These are phyloP conservation scores for Fomitopsis pulvina DNA, from an alignment of 768 basidiomycete genomes.

Conservation along the genomic window DNA sequence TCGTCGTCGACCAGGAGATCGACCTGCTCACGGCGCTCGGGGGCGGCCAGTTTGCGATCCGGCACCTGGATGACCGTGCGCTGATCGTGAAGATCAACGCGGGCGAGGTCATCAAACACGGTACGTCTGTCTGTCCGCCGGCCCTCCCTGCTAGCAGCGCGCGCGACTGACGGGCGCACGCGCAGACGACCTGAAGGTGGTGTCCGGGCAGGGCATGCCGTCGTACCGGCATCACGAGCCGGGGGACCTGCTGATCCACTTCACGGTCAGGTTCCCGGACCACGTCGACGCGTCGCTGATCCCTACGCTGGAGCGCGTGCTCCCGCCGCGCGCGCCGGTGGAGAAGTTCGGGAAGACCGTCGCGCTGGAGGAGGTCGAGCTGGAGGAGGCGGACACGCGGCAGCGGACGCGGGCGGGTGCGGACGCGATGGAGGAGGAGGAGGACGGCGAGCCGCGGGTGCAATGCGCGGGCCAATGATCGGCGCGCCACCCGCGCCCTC, in stretches of 20 bases:
- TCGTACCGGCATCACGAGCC: constrained; percentile 96
- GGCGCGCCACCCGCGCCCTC: neutral
- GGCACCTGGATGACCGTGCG: constrained; percentile 90
- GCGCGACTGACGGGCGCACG: constrained; percentile 5
- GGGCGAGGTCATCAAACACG: constrained; percentile 90
- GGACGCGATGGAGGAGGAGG: constrained; percentile 92
- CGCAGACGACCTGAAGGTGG: constrained; percentile 82
- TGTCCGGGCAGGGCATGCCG: constrained; percentile 96
- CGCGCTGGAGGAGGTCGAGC: constrained; percentile 75
- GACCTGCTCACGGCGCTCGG: constrained; percentile 91
- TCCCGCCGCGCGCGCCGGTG: constrained; percentile 69
- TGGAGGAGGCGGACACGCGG: constrained; percentile 74
- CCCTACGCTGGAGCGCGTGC: constrained; percentile 72
- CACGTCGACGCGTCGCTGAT: constrained; percentile 60
- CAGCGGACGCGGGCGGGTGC: constrained; percentile 44
- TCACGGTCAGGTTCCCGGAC: constrained; percentile 88
- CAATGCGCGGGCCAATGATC: constrained; percentile 89
- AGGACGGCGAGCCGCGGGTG: constrained; percentile 80
- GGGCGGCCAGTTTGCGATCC: constrained; percentile 85
- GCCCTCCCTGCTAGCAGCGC: neutral
- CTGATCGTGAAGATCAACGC: constrained; percentile 78
- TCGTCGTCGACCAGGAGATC: constrained; percentile 81
- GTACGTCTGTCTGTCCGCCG: constrained; percentile 40
- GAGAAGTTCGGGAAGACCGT: constrained; percentile 63
- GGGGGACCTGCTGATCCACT: constrained; percentile 86